Conservation (phyloP, 163 green algal genomes). For the Smithsoniella earleae region DNA sequence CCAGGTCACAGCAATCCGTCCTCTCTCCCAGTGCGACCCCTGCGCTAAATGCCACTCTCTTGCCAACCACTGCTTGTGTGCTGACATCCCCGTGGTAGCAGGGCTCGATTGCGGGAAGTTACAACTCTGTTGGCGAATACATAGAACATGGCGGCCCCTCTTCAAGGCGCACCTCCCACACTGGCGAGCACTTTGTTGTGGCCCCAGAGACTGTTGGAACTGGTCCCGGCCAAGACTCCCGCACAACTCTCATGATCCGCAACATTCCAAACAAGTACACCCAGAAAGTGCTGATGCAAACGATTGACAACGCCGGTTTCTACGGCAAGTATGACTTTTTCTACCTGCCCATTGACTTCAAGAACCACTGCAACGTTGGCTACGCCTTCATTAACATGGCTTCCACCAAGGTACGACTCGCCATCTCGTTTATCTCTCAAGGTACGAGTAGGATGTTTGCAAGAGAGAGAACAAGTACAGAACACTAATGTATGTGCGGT, state of each 20-base stretch:
- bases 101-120: constrained; percentile 12
- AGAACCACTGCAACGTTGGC: constrained; percentile 99
- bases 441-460: too few species aligned
- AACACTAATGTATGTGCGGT: too few species aligned
- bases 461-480: too few species aligned
- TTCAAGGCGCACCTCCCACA: constrained; percentile 56
- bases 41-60: background rate
- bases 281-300: constrained; percentile 60
- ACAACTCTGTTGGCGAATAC: constrained; percentile 30
- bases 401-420: background rate
- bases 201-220: constrained; percentile 69
- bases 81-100: background rate
- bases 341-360: constrained; percentile 99
- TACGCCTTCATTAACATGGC: constrained; percentile 99
- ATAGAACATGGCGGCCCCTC: constrained; percentile 53
- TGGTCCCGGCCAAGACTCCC: constrained; percentile 75
- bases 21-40: constrained; percentile 10
- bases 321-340: constrained; percentile 96
- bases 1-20: constrained; percentile 1
- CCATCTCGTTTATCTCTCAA: too few species aligned
- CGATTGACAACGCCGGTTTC: constrained; percentile 74
- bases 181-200: constrained; percentile 49
- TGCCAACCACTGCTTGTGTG: background rate
- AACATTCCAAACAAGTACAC: constrained; percentile 99
- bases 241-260: constrained; percentile 98